Conservation (phyloP, 495 filamentous ascomycete species). For the Platismatia glauca region DNA sequence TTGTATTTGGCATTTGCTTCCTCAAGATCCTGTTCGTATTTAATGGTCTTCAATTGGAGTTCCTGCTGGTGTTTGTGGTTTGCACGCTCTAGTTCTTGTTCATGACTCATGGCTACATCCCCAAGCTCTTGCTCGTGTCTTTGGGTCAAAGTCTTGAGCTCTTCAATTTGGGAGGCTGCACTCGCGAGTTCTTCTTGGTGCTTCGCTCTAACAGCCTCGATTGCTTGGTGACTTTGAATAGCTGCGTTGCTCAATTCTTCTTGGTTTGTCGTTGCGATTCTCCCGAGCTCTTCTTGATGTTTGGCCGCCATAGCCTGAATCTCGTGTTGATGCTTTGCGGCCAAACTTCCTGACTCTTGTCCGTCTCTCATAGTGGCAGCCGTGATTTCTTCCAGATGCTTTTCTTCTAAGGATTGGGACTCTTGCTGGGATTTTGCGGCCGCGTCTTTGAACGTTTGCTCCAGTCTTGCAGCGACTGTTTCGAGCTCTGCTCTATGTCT, state of each 20-base stretch:
- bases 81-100: constrained; percentile 8
- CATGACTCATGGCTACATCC: constrained; percentile 11
- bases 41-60: neutral
- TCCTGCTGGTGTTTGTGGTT: neutral
- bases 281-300: neutral
- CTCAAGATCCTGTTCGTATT: constrained; percentile 9
- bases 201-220: neutral
- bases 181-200: constrained; percentile 2
- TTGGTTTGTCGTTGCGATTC: neutral
- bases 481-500: constrained; percentile 6
- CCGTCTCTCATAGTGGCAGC: neutral
- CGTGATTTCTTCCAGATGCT: constrained; percentile 3
- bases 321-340: constrained; percentile 12
- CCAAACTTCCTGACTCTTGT: constrained; percentile 1
- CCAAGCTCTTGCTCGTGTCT: constrained; percentile 1
- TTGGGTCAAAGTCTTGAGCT: neutral
- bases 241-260: constrained; percentile 4
- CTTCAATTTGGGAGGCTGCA: constrained; percentile 2
- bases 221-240: neutral
- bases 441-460: constrained; percentile 6
- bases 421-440: constrained; percentile 4
- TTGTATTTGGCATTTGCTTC: neutral
- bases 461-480: constrained; percentile 10
- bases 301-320: constrained; percentile 3
- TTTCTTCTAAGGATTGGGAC: neutral